Base-by-base conservation (phyloP, 768 basidiomycete species). In the Holtermannia corniformis region DNA sequence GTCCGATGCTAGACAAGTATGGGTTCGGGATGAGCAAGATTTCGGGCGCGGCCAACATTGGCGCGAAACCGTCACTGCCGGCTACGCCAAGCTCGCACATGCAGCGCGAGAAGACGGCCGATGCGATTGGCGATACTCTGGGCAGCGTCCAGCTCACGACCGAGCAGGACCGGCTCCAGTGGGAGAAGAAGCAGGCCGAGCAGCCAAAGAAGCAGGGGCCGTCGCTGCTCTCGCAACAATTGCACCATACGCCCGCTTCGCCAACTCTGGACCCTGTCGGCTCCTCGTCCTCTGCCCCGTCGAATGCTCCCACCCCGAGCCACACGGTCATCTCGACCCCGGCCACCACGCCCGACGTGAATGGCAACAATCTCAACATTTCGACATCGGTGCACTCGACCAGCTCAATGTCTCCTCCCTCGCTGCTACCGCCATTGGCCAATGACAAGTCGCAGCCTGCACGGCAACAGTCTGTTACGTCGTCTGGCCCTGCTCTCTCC, bases 1-100 rank as follows among this genome's bases (percentile, higher is more conserved):
- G 81, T 48, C 85, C 87, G 12, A 81, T 79, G 72, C 75, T 92
- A 45, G 92, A 95, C 77, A 85, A 84, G 60, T 87, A 83, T 77
- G 83, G 82, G 0, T 93, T 99, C 63, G 84, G 82, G 2, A 97
- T 97, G 93, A 84, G 80, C 74, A 87, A 83, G 74, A 92, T 96
- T 62, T 86, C 72, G 3, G 62, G 64, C 13, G 61, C 53, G 0
- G 60, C 50, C 11, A 28, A 37, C 1, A 69, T 50, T 72, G 74
- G 32, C 27, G 70, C 56, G 52, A 57, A 37, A 61, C 61, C 56
- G 44, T 65, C 42, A 63, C 66, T 55, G 66, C 72, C 46, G 51
- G 63, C 57, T 19, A 67, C 63, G 55, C 60, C 67, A 66, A 62
- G 52, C 64, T 74, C 53, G 3, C 70, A 74, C 51, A 25, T 45